Percentiles rank a stretch among this genome's conserved stretches.
These are phyloP conservation scores for Colletotrichum viniferum DNA, from an alignment of 2,329 filamentous ascomycete genomes.

Conservation along the genomic window DNA sequence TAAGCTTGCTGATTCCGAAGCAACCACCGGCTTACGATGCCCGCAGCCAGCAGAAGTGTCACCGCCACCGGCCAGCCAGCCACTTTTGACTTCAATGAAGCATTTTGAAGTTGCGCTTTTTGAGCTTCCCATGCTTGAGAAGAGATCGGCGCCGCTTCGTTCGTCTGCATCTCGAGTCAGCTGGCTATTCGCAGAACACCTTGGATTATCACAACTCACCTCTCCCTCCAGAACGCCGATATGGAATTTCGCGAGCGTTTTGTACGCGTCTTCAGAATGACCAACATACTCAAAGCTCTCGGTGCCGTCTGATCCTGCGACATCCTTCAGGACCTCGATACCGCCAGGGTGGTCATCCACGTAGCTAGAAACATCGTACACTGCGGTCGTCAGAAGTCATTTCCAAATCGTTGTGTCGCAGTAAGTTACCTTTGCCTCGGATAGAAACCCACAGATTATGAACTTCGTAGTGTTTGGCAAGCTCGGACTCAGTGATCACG, in stretches of 20 bases:
- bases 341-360: conserved; percentile 1
- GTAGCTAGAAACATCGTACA: not conserved
- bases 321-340: not conserved
- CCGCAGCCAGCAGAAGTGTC: not conserved
- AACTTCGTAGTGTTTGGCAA: not conserved
- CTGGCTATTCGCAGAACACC: not conserved
- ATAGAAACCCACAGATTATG: not conserved
- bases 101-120: not conserved
- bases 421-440: not conserved
- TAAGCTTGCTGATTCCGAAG: not conserved
- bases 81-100: too few relatives aligned
- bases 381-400: not conserved
- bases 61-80: not conserved
- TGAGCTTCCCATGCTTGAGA: not conserved
- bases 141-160: not conserved
- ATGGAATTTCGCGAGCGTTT: not conserved
- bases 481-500: not conserved
- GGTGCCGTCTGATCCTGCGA: not conserved
- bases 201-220: not conserved
- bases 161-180: not conserved
- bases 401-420: accelerated
- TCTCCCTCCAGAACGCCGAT: not conserved
- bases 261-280: not conserved
- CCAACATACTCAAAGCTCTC: conserved; percentile 13
- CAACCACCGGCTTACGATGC: not conserved